These are phyloP conservation scores for Sporothrix brunneoviolacea DNA, from an alignment of 2,329 filamentous ascomycete species.

Conservation along the genomic window DNA sequence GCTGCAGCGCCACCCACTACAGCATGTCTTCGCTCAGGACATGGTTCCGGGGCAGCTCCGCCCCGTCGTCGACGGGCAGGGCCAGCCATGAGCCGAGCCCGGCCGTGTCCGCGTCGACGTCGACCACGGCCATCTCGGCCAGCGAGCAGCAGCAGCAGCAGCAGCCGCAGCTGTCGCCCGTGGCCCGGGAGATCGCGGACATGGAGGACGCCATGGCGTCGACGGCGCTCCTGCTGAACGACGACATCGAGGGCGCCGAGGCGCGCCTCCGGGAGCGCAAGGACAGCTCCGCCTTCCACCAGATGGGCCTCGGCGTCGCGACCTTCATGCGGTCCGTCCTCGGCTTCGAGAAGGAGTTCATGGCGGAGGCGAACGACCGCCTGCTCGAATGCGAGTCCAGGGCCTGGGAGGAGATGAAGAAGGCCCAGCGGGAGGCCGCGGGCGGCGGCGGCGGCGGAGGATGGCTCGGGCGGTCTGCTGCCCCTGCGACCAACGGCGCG, in stretches of 20 bases:
- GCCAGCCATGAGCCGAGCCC: slow-evolving; percentile 28
- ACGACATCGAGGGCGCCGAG: slow-evolving; percentile 83
- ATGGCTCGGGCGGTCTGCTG: too few relatives aligned
- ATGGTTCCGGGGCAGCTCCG: slow-evolving; percentile 44
- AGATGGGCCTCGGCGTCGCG: slow-evolving; percentile 73
- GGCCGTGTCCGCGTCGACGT: slow-evolving; percentile 24
- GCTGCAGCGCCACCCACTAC: too few relatives aligned
- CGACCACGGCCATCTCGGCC: slow-evolving; percentile 11
- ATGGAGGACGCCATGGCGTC: slow-evolving; percentile 57
- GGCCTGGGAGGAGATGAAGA: slow-evolving; percentile 69
- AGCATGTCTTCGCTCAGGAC: slow-evolving; percentile 34
- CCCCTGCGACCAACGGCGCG: too few relatives aligned
- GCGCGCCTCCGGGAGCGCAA: slow-evolving; percentile 62
- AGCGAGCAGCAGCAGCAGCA: slow-evolving; percentile 15
- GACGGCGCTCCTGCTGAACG: slow-evolving; percentile 71
- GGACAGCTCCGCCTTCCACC: slow-evolving; percentile 79
- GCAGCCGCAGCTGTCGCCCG: slow-evolving; percentile 14
- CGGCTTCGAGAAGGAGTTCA: slow-evolving; percentile 86
- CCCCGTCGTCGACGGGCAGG: slow-evolving; percentile 22
- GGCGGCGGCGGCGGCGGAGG: slow-evolving; percentile 11
- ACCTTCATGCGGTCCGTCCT: slow-evolving; percentile 80
- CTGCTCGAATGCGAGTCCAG: slow-evolving; percentile 69
- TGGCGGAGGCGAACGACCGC: slow-evolving; percentile 70
- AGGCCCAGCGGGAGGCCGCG: slow-evolving; percentile 54
- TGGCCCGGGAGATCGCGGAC: slow-evolving; percentile 41